Percentiles rank a stretch among this genome's conserved stretches.
These are phyloP conservation scores for Nepenthes alata DNA, from an alignment of 179 eudicot species.

Conservation along the genomic window DNA sequence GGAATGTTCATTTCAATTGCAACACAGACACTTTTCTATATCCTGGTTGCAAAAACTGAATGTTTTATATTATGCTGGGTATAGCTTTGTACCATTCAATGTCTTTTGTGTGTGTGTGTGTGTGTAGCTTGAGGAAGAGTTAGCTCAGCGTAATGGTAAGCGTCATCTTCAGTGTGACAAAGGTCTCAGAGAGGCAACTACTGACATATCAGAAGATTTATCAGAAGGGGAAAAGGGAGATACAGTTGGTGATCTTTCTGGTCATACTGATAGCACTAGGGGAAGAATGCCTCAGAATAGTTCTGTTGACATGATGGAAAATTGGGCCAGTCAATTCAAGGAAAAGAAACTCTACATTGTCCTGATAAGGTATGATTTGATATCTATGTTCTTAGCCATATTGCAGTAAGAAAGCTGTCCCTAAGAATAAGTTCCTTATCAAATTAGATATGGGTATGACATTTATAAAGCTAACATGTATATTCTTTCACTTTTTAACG, in stretches of 20 bases:
- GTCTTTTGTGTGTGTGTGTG: background rate
- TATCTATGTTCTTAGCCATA: conserved; percentile 1
- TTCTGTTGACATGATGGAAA: conserved; percentile 51
- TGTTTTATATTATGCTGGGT: too few relatives aligned
- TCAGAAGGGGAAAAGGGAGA: conserved; percentile 67
- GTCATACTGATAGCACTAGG: conserved; percentile 34
- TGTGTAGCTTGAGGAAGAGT: conserved; percentile 47
- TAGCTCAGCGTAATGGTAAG: conserved; percentile 37
- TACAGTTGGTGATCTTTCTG: conserved; percentile 20
- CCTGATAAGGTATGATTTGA: conserved; percentile 38
- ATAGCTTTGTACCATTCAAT: too few relatives aligned
- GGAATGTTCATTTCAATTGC: too few relatives aligned
- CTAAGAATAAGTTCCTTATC: background rate
- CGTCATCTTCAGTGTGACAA: conserved; percentile 45
- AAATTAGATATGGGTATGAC: background rate
- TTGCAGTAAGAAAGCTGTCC: background rate
- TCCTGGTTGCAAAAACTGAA: too few relatives aligned
- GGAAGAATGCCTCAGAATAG: conserved; percentile 43
- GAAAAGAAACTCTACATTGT: conserved; percentile 57
- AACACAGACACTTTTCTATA: too few relatives aligned
- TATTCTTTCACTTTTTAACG: conserved; percentile 2
- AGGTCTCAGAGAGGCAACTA: conserved; percentile 61
- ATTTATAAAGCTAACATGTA: too few relatives aligned
- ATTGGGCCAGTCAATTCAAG: conserved; percentile 48
- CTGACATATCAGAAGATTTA: conserved; percentile 70